Conservation (phyloP, 169 alveolate species). For the Cystoisospora suis region DNA sequence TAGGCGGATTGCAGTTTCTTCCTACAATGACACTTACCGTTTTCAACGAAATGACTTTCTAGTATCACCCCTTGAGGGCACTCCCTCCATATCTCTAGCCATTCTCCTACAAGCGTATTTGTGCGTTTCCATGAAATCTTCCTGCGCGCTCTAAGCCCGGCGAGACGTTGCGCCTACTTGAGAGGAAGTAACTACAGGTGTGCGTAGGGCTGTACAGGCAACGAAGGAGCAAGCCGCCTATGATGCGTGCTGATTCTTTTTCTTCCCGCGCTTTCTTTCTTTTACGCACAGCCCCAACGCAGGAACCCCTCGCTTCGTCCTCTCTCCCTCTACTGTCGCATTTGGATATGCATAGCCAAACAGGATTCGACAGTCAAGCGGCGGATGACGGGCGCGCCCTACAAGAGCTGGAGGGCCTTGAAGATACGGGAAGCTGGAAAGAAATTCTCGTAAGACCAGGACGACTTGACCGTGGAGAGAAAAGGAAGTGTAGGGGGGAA, state of each 20-base stretch:
- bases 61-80: too few species aligned
- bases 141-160: background rate
- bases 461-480: background rate
- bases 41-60: too few species aligned
- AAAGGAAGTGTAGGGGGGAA: too few species aligned
- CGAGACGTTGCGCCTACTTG: background rate
- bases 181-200: background rate
- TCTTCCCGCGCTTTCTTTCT: too few species aligned
- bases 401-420: background rate
- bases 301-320: too few species aligned
- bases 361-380: background rate
- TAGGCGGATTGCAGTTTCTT: too few species aligned
- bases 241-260: background rate
- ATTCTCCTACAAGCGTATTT: too few species aligned
- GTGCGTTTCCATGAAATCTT: too few species aligned
- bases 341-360: background rate
- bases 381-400: slow-evolving; percentile 1
- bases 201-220: background rate
- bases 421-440: background rate
- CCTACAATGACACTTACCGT: too few species aligned
- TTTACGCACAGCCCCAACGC: too few species aligned
- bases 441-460: background rate
- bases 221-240: background rate
- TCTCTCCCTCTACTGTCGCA: background rate
- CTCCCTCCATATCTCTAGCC: too few species aligned